phyloP scores from a whole-genome alignment of 208 protist genomes.

The Acanthamoeba royreba region DNA sequence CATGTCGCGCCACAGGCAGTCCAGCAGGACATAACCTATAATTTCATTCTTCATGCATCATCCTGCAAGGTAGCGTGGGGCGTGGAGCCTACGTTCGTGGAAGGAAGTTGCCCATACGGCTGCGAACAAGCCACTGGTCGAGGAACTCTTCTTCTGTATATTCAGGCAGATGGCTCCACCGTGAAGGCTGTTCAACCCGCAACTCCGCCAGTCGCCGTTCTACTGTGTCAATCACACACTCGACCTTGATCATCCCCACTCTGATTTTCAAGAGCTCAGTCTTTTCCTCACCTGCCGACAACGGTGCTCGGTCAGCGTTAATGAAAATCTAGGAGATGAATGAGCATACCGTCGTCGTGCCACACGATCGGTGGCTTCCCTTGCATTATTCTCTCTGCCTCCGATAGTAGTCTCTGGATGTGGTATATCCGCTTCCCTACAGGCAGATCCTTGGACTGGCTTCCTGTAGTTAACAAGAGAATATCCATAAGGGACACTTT shows the following conservation, averaged over 20 bases:
- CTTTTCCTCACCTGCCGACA: neutral
- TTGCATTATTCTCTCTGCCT: neutral
- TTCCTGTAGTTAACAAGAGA: neutral
- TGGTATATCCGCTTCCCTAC: conserved; percentile 35
- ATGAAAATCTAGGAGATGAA: neutral
- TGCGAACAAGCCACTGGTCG: neutral
- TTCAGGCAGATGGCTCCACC: neutral
- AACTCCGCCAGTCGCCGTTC: neutral
- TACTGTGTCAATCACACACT: neutral
- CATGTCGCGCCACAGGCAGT: no score
- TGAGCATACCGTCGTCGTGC: neutral
- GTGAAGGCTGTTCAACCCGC: neutral
- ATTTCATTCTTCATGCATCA: no score
- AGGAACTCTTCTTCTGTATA: neutral
- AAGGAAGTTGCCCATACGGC: neutral
- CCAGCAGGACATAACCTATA: no score
- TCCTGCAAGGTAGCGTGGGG: no score
- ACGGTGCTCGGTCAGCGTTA: neutral
- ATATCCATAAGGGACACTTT: neutral
- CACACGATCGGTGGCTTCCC: neutral
- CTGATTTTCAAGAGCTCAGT: neutral
- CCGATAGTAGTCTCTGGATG: neutral
- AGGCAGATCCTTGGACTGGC: neutral
- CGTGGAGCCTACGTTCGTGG: no score
- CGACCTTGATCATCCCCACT: neutral